Evolutionary conservation across 225 moss, liverwort and hornwort genomes (phyloP).

Genomic region (Climacium dendroides): DNA sequence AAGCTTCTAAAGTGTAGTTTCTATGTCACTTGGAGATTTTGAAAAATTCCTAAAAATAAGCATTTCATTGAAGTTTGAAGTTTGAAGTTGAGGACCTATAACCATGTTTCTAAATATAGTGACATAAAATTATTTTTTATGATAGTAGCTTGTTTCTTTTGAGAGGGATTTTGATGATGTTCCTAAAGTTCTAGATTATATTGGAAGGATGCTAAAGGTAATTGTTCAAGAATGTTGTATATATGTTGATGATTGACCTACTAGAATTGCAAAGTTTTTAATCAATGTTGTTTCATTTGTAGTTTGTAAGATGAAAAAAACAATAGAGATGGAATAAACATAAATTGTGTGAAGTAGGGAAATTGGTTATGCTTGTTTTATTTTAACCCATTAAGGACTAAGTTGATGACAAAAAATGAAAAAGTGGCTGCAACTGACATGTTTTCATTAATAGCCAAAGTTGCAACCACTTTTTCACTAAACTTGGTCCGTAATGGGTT

Average conservation of each 20-base stretch:
- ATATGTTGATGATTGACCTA: no score
- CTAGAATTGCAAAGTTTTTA: not conserved
- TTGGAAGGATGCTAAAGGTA: not conserved
- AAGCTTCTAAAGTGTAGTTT: not conserved
- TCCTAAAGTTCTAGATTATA: not conserved
- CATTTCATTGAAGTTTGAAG: not conserved
- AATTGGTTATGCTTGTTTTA: not conserved
- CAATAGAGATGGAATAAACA: not conserved
- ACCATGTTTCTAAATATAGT: not conserved
- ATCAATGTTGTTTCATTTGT: not conserved
- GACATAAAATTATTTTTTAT: not conserved
- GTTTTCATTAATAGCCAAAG: no score
- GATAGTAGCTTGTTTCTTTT: not conserved
- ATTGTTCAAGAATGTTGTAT: accelerated
- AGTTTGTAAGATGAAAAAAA: not conserved
- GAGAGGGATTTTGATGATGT: accelerated
- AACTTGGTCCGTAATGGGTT: no score
- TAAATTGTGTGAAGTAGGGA: not conserved
- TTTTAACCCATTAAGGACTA: no score
- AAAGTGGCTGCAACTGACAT: no score
- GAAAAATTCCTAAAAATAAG: not conserved
- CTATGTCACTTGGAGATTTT: accelerated
- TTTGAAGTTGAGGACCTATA: not conserved
- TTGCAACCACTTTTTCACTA: no score
- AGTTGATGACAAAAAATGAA: no score